These are phyloP conservation scores for Dichotomocladium elegans DNA, from an alignment of 371 early-diverging fungal genomes.

Conservation along the genomic window DNA sequence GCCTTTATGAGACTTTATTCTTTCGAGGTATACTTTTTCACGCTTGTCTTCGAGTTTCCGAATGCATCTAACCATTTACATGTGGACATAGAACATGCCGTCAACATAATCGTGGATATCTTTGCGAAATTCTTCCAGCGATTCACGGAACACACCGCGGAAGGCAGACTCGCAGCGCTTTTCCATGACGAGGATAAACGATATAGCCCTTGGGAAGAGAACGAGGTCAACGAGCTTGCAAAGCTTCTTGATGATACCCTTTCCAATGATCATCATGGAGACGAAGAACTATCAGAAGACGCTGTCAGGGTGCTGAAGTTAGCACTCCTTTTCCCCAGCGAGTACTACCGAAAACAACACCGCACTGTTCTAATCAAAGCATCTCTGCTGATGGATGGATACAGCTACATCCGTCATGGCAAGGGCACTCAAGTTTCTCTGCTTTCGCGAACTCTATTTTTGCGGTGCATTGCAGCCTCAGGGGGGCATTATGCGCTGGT, in stretches of 20 bases:
- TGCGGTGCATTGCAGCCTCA: not conserved
- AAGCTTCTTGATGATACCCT: no score
- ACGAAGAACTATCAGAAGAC: no score
- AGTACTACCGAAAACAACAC: conserved; percentile 48
- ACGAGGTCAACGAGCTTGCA: conserved; percentile 10
- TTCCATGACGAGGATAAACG: no score
- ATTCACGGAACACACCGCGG: not conserved
- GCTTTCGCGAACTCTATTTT: not conserved
- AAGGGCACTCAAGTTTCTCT: not conserved
- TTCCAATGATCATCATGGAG: no score
- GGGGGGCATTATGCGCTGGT: conserved; percentile 1
- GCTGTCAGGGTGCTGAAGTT: conserved; percentile 18
- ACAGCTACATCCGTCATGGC: not conserved
- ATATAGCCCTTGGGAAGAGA: conserved; percentile 2
- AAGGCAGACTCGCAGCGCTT: not conserved
- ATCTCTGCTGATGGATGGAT: not conserved
- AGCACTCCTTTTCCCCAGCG: conserved; percentile 48
- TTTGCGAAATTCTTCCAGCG: not conserved
- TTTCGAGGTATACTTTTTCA: conserved; percentile 53
- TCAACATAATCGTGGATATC: not conserved
- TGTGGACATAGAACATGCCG: conserved; percentile 1
- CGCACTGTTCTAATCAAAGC: conserved; percentile 27
- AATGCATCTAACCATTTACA: no score
- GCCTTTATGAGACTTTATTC: conserved; percentile 53
- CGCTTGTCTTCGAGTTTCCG: no score